Conservation (phyloP, 2,329 filamentous ascomycete species). For the Botrytis fragariae region DNA sequence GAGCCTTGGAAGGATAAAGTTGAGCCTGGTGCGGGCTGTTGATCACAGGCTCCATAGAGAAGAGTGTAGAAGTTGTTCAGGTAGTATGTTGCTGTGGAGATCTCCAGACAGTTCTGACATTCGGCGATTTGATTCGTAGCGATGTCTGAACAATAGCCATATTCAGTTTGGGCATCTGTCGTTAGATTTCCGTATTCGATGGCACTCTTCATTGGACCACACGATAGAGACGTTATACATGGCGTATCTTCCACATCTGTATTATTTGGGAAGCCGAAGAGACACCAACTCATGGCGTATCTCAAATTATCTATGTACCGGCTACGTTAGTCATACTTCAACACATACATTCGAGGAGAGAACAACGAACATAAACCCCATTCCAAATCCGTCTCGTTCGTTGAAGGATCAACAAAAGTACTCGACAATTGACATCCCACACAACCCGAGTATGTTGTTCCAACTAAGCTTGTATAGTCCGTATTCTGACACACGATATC, state of each 20-base stretch:
- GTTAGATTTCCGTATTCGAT: conserved; percentile 52
- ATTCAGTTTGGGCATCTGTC: conserved; percentile 43
- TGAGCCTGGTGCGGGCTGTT: conserved; percentile 48
- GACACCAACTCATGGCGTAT: conserved; percentile 54
- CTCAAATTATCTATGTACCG: conserved; percentile 53
- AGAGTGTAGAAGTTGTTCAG: conserved; percentile 53
- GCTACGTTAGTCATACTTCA: not conserved
- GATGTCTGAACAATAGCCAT: conserved; percentile 56
- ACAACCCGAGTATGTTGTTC: conserved; percentile 30
- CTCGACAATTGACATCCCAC: conserved; percentile 43
- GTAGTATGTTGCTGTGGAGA: conserved; percentile 41
- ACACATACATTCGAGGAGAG: not conserved
- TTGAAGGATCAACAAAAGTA: conserved; percentile 42
- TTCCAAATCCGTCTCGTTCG: conserved; percentile 51
- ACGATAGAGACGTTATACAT: conserved; percentile 55
- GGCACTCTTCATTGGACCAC: conserved; percentile 47
- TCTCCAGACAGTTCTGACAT: conserved; percentile 50
- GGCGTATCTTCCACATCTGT: conserved; percentile 43
- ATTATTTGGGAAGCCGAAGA: conserved; percentile 51
- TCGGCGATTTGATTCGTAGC: conserved; percentile 41
- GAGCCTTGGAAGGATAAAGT: conserved; percentile 51
- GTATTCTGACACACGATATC: conserved; percentile 34
- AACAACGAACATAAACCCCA: conserved; percentile 52
- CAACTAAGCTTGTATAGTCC: conserved; percentile 23
- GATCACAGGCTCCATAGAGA: conserved; percentile 51